A percentile compares a stretch with the other conserved stretches of the same genome.
Conservation (phyloP, 2,329 filamentous ascomycete species). For the Drechslerella coelobrocha region DNA sequence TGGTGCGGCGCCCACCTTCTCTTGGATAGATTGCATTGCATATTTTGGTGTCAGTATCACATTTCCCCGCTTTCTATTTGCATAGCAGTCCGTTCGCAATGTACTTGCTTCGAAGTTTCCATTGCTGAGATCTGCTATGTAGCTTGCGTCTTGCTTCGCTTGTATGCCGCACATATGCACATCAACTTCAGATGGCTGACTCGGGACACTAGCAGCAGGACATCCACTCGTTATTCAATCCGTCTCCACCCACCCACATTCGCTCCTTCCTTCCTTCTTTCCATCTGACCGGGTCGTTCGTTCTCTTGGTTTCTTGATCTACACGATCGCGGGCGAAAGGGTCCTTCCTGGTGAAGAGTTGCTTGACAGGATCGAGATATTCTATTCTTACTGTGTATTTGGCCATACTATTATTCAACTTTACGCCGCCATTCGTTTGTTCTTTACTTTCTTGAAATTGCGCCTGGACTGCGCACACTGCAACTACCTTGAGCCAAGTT, state of each 20-base stretch:
- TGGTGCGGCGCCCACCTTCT: conserved; percentile 36
- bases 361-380: conserved; percentile 39
- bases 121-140: conserved; percentile 12
- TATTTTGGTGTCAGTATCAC: conserved; percentile 35
- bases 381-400: conserved; percentile 46
- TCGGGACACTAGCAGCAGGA: background rate
- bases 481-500: conserved; percentile 13
- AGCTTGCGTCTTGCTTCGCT: too few species aligned
- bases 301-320: conserved; percentile 23
- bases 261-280: conserved; percentile 33
- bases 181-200: conserved; percentile 2
- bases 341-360: conserved; percentile 45
- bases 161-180: background rate
- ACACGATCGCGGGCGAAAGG: conserved; percentile 34
- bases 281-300: background rate
- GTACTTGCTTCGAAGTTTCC: conserved; percentile 33
- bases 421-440: background rate
- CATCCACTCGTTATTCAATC: conserved; percentile 26
- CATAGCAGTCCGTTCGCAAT: conserved; percentile 23
- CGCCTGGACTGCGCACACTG: conserved; percentile 5
- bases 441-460: background rate
- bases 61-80: conserved; percentile 29
- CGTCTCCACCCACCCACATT: conserved; percentile 36
- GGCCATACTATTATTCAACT: background rate
- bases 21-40: conserved; percentile 42